Base-by-base conservation (phyloP, 768 basidiomycete species). In the Mycena capillaripes region DNA sequence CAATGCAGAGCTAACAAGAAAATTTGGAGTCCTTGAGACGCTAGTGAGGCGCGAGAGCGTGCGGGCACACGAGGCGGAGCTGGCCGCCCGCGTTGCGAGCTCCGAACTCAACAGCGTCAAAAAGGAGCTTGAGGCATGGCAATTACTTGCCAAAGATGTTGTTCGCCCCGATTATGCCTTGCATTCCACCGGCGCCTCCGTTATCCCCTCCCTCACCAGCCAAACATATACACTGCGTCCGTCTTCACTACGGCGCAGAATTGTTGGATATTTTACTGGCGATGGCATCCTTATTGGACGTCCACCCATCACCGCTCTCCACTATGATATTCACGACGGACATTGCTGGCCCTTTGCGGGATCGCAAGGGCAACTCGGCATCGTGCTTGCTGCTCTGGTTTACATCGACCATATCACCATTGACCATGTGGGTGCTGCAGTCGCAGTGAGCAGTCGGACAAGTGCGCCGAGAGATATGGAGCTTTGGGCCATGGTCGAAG, bases 281-380 rank as follows among this genome's bases (percentile, higher is more conserved):
- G 84, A 85, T 59, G 89, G 88, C 23, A 85, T 87, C 72, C 86
- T 91, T 48, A 81, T 90, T 62, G 97, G 96, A n/a, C 89, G 92
- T 16, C 89, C 95, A 2, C 96, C 97, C 1, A 90, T 95, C 53
- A 93, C 90, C 0, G 95, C 95, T 4, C 86, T 99, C 23, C 93
- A 97, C 76, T 93, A 94, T 65, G 95, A 97, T 73, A 85, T 86
- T 32, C 88, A 93, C 63, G 90, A 90, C 38, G 97, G 97, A 1
- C 89, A 93, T 66, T 99, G 97, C 82, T 99, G 97, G 97, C 95
- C 97, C 1, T 95, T 98, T 82, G 83, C 83, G 4, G 97, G 97
- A 0, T 76, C 85, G 14, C 79, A 88, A 50, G 97, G 97, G 2
- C 94, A 95, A 78, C 83, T 98, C 14, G 97, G 95, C 7, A 91